A percentile compares a stretch with the other conserved stretches of the same genome.
These are phyloP conservation scores for Amesomyces nigricolor DNA, from an alignment of 2,329 filamentous ascomycete species.

Conservation along the genomic window DNA sequence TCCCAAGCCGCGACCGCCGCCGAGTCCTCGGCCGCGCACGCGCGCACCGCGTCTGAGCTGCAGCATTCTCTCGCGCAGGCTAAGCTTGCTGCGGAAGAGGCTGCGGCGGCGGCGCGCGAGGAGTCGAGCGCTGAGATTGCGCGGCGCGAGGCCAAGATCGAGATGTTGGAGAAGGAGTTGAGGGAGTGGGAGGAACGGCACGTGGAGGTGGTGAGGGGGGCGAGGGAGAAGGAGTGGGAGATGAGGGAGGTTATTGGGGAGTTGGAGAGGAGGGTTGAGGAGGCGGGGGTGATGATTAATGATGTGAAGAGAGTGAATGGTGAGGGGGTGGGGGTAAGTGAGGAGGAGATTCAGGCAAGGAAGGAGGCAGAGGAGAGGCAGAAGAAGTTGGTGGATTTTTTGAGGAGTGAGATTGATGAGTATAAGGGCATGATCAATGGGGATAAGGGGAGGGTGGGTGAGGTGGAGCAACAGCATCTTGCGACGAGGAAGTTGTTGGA, in stretches of 20 bases:
- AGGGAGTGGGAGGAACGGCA: conserved; percentile 72
- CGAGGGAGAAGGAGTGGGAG: conserved; percentile 66
- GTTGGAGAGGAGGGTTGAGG: conserved; percentile 42
- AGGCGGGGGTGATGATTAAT: background rate
- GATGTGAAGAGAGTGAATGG: conserved; percentile 29
- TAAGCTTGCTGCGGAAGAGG: conserved; percentile 10
- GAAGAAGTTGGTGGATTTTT: conserved; percentile 50
- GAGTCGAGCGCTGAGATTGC: conserved; percentile 33
- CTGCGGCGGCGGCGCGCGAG: conserved; percentile 26
- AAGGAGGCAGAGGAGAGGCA: conserved; percentile 50
- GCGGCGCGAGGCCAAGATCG: conserved; percentile 53
- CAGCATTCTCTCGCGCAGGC: conserved; percentile 40
- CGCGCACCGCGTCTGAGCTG: conserved; percentile 5
- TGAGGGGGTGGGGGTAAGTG: conserved; percentile 1
- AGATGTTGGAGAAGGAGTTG: conserved; percentile 65
- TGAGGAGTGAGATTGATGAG: conserved; percentile 73
- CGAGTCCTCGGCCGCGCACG: conserved; percentile 15
- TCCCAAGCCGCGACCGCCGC: conserved; percentile 25
- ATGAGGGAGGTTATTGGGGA: conserved; percentile 67
- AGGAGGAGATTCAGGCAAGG: conserved; percentile 32
- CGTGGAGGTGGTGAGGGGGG: conserved; percentile 59
- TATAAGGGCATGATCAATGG: conserved; percentile 69
- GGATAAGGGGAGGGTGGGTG: conserved; percentile 63
- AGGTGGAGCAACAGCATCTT: conserved; percentile 67
- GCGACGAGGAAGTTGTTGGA: conserved; percentile 63